phyloP scores from a whole-genome alignment of 495 filamentous ascomycete genomes.

The Xylaria castorea region DNA sequence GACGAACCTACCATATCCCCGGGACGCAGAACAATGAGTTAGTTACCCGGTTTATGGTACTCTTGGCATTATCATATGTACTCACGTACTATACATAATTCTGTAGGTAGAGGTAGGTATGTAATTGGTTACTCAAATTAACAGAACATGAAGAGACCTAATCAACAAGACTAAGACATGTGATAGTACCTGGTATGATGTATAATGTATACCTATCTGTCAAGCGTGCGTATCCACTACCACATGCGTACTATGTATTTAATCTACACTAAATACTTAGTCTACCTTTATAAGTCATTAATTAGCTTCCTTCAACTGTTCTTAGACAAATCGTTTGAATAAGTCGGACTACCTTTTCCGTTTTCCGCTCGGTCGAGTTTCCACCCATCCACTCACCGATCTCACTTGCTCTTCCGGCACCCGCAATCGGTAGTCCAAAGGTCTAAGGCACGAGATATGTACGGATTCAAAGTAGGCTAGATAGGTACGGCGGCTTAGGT shows the following conservation, averaged over 20 bases:
- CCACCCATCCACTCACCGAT: background rate
- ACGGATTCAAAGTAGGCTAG: background rate
- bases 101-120: background rate
- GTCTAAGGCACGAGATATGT: background rate
- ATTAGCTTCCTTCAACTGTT: background rate
- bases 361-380: background rate
- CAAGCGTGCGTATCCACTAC: background rate
- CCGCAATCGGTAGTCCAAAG: background rate
- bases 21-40: background rate
- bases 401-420: background rate
- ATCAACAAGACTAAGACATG: too few species aligned
- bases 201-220: background rate
- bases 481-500: background rate
- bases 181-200: background rate
- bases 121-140: background rate
- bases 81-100: background rate
- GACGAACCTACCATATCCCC: conserved; percentile 4
- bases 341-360: background rate
- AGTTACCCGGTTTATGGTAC: background rate
- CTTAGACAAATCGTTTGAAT: background rate
- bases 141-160: background rate
- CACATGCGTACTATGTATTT: background rate
- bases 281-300: background rate
- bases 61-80: background rate
- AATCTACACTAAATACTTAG: background rate